Conservation (phyloP, 2,329 filamentous ascomycete species). For the Fusarium sp. region DNA sequence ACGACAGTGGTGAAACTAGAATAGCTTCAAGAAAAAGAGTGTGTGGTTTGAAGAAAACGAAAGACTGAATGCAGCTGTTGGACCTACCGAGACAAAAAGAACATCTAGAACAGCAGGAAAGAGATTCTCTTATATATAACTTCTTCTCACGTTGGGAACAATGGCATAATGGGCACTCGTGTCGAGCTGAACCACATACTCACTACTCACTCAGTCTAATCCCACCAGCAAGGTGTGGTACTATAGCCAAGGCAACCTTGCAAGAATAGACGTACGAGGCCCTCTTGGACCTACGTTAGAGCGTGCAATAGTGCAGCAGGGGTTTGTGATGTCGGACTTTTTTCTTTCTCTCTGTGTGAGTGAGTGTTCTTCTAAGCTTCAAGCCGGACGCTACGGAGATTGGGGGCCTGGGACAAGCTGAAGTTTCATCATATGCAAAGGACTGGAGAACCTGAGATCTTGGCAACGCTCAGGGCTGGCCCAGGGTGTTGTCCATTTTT, state of each 20-base stretch:
- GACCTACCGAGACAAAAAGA: not conserved
- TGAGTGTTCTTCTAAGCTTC: not conserved
- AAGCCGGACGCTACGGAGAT: conserved; percentile 7
- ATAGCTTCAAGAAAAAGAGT: conserved; percentile 24
- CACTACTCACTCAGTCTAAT: not conserved
- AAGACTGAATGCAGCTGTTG: conserved; percentile 19
- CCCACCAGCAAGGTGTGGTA: conserved; percentile 5
- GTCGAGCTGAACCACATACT: conserved; percentile 1
- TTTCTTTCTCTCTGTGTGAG: not conserved
- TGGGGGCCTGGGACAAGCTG: not conserved
- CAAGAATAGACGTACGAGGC: conserved; percentile 9
- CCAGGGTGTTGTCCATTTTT: not conserved
- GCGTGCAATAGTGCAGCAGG: not conserved
- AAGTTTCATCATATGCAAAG: conserved; percentile 17
- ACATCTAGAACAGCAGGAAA: conserved; percentile 11
- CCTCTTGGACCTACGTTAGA: not conserved
- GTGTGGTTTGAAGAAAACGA: conserved; percentile 15
- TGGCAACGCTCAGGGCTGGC: not conserved
- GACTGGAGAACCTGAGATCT: conserved; percentile 6
- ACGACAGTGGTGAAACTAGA: conserved; percentile 19
- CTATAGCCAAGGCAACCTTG: conserved; percentile 13
- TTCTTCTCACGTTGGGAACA: not conserved
- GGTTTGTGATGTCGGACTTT: not conserved
- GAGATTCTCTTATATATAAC: conserved; percentile 28
- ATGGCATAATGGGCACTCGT: not conserved